phyloP scores from a whole-genome alignment of 1,139 yeast species.

The Yarrowia galli region DNA sequence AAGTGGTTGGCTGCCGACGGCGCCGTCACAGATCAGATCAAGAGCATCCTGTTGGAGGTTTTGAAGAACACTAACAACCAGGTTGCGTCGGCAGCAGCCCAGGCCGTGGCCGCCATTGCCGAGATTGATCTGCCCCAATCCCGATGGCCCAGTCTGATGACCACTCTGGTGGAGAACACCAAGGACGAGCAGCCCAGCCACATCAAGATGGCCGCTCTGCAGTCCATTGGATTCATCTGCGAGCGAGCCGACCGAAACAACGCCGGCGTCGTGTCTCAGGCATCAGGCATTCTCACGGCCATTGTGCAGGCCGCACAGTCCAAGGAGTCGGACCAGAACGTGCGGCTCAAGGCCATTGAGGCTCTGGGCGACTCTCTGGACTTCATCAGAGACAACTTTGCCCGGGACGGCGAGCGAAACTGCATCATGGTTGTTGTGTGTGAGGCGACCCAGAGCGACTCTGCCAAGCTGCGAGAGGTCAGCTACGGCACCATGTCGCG shows the following conservation, averaged over 20 bases:
- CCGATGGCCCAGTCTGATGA: slow-evolving; percentile 89
- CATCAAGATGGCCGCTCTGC: slow-evolving; percentile 83
- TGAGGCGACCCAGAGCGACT: slow-evolving; percentile 93
- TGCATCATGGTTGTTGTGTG: slow-evolving; percentile 98
- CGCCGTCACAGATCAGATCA: slow-evolving; percentile 67
- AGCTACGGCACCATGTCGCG: slow-evolving; percentile 96
- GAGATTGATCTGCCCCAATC: slow-evolving; percentile 87
- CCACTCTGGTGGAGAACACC: slow-evolving; percentile 83
- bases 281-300: slow-evolving; percentile 92
- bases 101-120: slow-evolving; percentile 94
- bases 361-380: slow-evolving; percentile 92
- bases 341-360: slow-evolving; percentile 87
- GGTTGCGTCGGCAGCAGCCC: slow-evolving; percentile 91
- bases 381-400: slow-evolving; percentile 87
- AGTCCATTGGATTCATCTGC: slow-evolving; percentile 94
- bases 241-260: slow-evolving; percentile 91
- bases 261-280: slow-evolving; percentile 78
- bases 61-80: slow-evolving; percentile 72
- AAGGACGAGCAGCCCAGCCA: slow-evolving; percentile 75
- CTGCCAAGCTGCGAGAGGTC: slow-evolving; percentile 83
- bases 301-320: slow-evolving; percentile 95
- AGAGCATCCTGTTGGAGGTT: slow-evolving; percentile 64
- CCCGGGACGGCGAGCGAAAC: slow-evolving; percentile 92
- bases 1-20: slow-evolving; percentile 69
- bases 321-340: slow-evolving; percentile 74